Evolutionary conservation across 2,329 filamentous ascomycete genomes (phyloP).

Genomic region (Bertia moriformis): DNA sequence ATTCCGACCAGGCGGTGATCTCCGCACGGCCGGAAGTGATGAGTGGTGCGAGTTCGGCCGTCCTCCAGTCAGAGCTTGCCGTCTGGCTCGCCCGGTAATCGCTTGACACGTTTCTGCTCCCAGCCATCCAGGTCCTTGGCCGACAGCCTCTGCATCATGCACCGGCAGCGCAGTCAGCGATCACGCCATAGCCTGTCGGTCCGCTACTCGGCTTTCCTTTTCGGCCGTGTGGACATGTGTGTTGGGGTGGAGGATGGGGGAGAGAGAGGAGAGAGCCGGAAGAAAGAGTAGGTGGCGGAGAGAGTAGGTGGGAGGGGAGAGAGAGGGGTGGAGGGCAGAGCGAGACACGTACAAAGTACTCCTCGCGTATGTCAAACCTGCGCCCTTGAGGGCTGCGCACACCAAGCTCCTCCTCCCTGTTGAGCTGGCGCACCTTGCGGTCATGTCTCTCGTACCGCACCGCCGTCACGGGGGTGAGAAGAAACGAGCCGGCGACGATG

Average conservation of each 20-base stretch:
- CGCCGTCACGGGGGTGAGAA: conserved; percentile 84
- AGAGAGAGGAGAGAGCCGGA: no score
- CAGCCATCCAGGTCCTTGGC: conserved; percentile 88
- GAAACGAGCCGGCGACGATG: conserved; percentile 84
- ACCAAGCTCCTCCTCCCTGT: conserved; percentile 72
- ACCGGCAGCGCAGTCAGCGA: background rate
- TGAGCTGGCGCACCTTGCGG: conserved; percentile 72
- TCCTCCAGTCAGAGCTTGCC: conserved; percentile 60
- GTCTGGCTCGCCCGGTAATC: conserved; percentile 79
- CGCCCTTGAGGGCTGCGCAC: conserved; percentile 57
- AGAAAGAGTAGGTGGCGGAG: no score
- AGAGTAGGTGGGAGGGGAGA: no score
- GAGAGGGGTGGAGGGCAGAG: background rate
- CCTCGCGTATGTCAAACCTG: conserved; percentile 68
- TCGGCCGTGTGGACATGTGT: no score
- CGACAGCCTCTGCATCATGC: conserved; percentile 52
- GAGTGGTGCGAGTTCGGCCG: no score
- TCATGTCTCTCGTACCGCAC: conserved; percentile 89
- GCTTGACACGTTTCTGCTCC: conserved; percentile 89
- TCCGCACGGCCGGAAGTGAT: no score
- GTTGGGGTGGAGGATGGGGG: no score
- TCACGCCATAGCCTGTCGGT: no score
- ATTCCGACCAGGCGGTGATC: no score
- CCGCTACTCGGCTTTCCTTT: no score
- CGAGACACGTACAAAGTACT: conserved; percentile 74